phyloP scores from a whole-genome alignment of 148 eudicot genomes.

The Beta vulgaris region DNA sequence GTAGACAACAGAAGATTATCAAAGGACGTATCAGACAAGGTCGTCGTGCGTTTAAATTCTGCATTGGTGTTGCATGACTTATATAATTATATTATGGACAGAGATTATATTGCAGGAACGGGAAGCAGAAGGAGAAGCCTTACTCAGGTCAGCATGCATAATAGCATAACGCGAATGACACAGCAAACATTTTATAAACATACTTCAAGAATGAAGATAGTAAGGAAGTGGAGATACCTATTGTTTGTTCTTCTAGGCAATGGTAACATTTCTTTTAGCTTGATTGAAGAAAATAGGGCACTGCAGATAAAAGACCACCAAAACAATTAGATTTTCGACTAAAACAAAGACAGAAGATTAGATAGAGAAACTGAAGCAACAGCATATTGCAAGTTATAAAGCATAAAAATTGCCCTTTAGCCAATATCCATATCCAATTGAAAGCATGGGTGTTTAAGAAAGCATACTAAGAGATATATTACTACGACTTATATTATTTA shows the following conservation, averaged over 20 bases:
- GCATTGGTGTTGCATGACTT: too few relatives aligned
- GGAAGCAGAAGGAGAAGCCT: background rate
- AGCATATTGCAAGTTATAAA: background rate
- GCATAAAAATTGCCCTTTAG: background rate
- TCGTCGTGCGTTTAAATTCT: too few relatives aligned
- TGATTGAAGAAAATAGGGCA: slow-evolving; percentile 30
- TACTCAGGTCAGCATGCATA: background rate
- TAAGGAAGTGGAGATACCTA: slow-evolving; percentile 8
- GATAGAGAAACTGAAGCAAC: background rate
- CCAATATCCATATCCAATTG: background rate
- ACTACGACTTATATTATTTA: too few relatives aligned
- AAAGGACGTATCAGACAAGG: background rate
- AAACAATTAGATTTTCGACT: slow-evolving; percentile 8
- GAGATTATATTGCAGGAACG: too few relatives aligned
- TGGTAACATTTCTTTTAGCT: slow-evolving; percentile 4
- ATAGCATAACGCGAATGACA: background rate
- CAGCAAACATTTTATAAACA: background rate
- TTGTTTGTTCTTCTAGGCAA: background rate
- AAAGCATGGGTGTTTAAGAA: background rate
- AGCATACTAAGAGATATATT: background rate
- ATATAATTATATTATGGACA: too few relatives aligned
- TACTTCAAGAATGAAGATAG: background rate
- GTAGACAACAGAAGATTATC: background rate
- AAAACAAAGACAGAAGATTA: background rate
- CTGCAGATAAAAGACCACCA: slow-evolving; percentile 20